Percentiles rank a stretch among this genome's conserved stretches.
phyloP scores from a whole-genome alignment of 495 filamentous ascomycete species.

The Evansstolkia leycettana region DNA sequence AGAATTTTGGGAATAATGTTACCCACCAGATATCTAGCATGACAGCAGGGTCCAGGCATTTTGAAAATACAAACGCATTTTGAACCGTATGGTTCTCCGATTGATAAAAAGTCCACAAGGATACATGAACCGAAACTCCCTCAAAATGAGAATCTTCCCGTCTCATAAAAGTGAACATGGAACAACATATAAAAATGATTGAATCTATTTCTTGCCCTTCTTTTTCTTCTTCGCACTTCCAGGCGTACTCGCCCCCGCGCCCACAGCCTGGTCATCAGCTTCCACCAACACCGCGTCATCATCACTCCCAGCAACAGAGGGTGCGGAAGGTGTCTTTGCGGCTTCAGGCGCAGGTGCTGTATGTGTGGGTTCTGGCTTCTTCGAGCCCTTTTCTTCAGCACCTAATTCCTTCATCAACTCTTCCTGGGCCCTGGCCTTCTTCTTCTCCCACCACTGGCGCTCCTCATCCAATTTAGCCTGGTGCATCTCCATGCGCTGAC shows the following conservation, averaged over 20 bases:
- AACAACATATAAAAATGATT: slow-evolving; percentile 2
- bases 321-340: slow-evolving; percentile 8
- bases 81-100: too few species aligned
- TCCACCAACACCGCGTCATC: slow-evolving; percentile 84
- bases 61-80: too few species aligned
- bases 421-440: slow-evolving; percentile 57
- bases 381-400: slow-evolving; percentile 20
- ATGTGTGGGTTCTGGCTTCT: slow-evolving; percentile 15
- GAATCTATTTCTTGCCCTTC: slow-evolving; percentile 61
- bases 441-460: slow-evolving; percentile 82
- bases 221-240: slow-evolving; percentile 55
- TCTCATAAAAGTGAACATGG: too few species aligned
- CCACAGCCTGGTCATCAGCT: slow-evolving; percentile 42
- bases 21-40: too few species aligned
- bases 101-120: too few species aligned
- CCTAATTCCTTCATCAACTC: slow-evolving; percentile 82
- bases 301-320: slow-evolving; percentile 43
- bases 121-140: too few species aligned
- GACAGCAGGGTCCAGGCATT: too few species aligned
- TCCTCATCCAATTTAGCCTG: slow-evolving; percentile 57
- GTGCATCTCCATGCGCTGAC: slow-evolving; percentile 49
- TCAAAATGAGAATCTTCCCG: too few species aligned
- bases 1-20: too few species aligned
- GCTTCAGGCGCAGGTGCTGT: slow-evolving; percentile 6
- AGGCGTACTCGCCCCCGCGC: slow-evolving; percentile 20